These are phyloP conservation scores for Trametes versicolor DNA, from an alignment of 1,284 basidiomycete species.

Conservation along the genomic window DNA sequence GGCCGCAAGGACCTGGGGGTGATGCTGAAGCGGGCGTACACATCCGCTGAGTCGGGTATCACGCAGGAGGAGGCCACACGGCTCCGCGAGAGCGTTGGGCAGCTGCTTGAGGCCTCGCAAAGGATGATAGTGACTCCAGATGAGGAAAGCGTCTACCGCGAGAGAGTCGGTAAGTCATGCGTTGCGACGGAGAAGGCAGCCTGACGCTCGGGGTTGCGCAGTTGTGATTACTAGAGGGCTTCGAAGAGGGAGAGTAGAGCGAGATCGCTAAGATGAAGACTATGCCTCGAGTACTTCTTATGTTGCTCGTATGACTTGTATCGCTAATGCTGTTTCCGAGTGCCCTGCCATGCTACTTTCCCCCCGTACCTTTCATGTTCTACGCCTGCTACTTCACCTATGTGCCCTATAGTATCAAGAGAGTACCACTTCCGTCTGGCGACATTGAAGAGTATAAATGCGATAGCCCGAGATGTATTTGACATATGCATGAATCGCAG, in stretches of 20 bases:
- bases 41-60: slow-evolving; percentile 37
- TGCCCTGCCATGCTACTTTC: slow-evolving; percentile 3
- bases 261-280: not conserved
- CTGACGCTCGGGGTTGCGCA: slow-evolving; percentile 10
- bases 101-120: slow-evolving; percentile 2
- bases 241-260: not conserved
- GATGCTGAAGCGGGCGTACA: slow-evolving; percentile 49
- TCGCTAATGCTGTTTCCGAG: slow-evolving; percentile 6
- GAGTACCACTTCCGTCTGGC: too few species aligned
- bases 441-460: too few species aligned
- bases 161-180: too few species aligned
- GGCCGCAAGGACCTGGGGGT: slow-evolving; percentile 42
- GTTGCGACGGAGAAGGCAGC: too few species aligned
- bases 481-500: too few species aligned
- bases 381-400: too few species aligned
- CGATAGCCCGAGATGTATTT: too few species aligned
- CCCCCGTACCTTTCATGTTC: not conserved
- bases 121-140: slow-evolving; percentile 13
- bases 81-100: slow-evolving; percentile 12
- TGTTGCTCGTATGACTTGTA: slow-evolving; percentile 22
- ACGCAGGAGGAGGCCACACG: slow-evolving; percentile 30
- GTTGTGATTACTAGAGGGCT: slow-evolving; percentile 13
- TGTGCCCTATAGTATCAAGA: too few species aligned
- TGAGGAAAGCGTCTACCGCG: slow-evolving; percentile 24
- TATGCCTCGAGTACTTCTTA: not conserved